Evolutionary conservation across 164 flowering plant genomes (phyloP).

Genomic region (Saururus chinensis): DNA sequence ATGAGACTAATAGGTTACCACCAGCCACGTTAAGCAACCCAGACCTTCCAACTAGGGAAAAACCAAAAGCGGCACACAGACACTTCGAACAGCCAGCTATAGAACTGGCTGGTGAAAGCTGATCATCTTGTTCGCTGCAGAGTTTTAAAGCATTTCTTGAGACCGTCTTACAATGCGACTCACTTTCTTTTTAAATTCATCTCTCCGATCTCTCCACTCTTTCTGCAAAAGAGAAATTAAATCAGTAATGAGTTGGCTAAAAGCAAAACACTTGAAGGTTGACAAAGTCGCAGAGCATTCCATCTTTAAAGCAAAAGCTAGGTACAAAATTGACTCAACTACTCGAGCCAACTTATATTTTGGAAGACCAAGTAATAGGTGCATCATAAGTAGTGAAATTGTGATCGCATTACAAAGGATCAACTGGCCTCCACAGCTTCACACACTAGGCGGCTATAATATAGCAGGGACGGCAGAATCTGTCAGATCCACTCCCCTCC

Average conservation of each 20-base stretch:
- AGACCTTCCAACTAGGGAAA: background rate
- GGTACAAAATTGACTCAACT: no score
- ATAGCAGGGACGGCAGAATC: no score
- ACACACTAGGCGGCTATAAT: no score
- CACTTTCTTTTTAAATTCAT: conserved; percentile 14
- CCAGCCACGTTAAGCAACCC: background rate
- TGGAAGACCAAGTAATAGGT: no score
- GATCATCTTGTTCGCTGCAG: background rate
- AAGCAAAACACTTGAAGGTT: background rate
- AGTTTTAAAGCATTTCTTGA: conserved; percentile 10
- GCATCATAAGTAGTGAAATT: no score
- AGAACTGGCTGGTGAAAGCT: background rate
- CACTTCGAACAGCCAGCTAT: background rate
- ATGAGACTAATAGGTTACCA: background rate
- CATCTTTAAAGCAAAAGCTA: no score
- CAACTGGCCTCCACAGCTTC: no score
- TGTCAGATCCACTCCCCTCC: no score
- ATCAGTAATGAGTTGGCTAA: background rate
- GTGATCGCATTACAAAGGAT: no score
- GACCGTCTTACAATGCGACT: conserved; percentile 14
- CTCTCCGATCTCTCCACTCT: conserved; percentile 16
- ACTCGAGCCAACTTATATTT: no score
- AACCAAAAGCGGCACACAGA: background rate
- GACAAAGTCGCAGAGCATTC: no score
- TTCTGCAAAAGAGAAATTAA: conserved; percentile 4